Conservation (phyloP, 305 asterid genomes). For the Caryopteris hybrid region DNA sequence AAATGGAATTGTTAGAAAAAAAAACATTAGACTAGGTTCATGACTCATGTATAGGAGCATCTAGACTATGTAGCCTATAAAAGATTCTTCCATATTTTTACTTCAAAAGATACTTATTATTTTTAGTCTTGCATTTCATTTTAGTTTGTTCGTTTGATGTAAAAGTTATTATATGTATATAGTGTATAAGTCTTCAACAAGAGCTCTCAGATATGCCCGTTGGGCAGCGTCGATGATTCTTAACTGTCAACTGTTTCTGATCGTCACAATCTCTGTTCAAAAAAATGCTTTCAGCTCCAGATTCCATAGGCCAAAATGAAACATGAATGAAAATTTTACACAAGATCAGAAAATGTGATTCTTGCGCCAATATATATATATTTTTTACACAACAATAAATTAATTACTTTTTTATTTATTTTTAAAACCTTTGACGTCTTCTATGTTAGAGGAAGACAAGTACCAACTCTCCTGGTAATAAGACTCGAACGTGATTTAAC, state of each 20-base stretch:
- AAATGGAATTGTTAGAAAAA: no score
- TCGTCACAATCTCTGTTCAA: not conserved
- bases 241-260: no score
- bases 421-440: no score
- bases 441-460: no score
- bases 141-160: no score
- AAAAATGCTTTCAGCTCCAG: not conserved
- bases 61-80: slow-evolving; percentile 27
- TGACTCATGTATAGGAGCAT: slow-evolving; percentile 30
- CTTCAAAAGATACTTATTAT: not conserved
- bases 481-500: no score
- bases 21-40: not conserved
- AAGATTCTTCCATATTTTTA: slow-evolving; percentile 15
- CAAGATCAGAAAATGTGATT: not conserved
- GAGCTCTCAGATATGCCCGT: no score
- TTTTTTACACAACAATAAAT: not conserved
- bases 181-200: no score
- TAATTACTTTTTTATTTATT: no score
- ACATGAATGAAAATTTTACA: not conserved
- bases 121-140: no score
- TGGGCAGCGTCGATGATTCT: no score
- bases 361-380: not conserved
- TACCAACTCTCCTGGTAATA: no score
- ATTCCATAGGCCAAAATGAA: not conserved
- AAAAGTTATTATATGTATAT: not conserved